These are phyloP conservation scores for Tephrocybe sp. DNA, from an alignment of 768 basidiomycete species.

Conservation along the genomic window DNA sequence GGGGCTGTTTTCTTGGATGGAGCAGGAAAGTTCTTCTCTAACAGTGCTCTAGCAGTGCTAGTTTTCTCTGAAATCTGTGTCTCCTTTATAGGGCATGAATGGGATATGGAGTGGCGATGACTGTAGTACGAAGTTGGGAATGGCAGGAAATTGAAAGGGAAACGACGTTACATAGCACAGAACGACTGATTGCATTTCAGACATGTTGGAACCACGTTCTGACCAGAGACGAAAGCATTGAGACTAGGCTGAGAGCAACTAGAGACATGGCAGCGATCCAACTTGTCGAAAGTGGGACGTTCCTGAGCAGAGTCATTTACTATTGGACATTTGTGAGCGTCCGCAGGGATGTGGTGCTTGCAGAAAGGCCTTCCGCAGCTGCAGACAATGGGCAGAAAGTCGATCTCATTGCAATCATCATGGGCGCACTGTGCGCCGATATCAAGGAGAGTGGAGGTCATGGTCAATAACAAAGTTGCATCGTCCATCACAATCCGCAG, in stretches of 20 bases:
- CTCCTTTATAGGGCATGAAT: slow-evolving; percentile 43
- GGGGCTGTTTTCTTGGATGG: slow-evolving; percentile 19
- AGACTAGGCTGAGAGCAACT: slow-evolving; percentile 58
- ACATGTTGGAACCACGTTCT: slow-evolving; percentile 38
- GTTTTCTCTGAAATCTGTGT: slow-evolving; percentile 32
- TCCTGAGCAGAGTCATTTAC: slow-evolving; percentile 1
- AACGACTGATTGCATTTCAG: slow-evolving; percentile 52
- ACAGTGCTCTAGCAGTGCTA: slow-evolving; percentile 47
- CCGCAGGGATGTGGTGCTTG: slow-evolving; percentile 55
- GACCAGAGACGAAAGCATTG: slow-evolving; percentile 33
- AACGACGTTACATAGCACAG: slow-evolving; percentile 53
- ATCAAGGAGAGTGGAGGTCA: slow-evolving; percentile 38
- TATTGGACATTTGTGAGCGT: slow-evolving; percentile 54
- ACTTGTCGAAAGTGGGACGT: slow-evolving; percentile 24
- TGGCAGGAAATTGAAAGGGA: slow-evolving; percentile 12
- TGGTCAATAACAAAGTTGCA: slow-evolving; percentile 17
- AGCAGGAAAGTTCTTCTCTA: slow-evolving; percentile 50
- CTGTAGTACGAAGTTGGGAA: slow-evolving; percentile 30
- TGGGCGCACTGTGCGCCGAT: slow-evolving; percentile 69
- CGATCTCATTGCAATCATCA: slow-evolving; percentile 55
- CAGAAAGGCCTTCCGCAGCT: slow-evolving; percentile 61
- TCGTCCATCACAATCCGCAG: slow-evolving; percentile 4
- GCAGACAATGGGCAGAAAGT: slow-evolving; percentile 79
- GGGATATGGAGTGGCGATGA: slow-evolving; percentile 66
- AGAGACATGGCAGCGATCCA: slow-evolving; percentile 47